Percentiles rank a stretch among this genome's conserved stretches.
phyloP scores from a whole-genome alignment of 164 flowering plant species.

The Vitis riparia region DNA sequence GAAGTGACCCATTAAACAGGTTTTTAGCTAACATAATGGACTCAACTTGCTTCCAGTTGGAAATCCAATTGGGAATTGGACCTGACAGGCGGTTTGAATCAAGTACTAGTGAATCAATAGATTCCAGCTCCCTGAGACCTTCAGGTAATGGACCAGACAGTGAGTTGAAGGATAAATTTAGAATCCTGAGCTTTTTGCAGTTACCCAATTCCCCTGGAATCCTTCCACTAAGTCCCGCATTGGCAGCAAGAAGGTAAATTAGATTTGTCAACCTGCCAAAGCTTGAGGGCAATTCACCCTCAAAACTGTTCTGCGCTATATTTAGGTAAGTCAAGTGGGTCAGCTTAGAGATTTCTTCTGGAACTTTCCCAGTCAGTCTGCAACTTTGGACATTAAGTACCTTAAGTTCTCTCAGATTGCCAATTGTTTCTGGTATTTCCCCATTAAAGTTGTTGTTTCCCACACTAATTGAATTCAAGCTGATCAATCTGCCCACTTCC shows the following conservation, averaged over 20 bases:
- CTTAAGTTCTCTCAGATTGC: slow-evolving; percentile 38
- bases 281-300: slow-evolving; percentile 53
- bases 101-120: slow-evolving; percentile 38
- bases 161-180: slow-evolving; percentile 55
- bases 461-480: slow-evolving; percentile 9
- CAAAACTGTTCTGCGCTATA: slow-evolving; percentile 50
- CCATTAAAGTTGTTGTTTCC: slow-evolving; percentile 37
- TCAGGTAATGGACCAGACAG: slow-evolving; percentile 60
- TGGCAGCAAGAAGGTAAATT: slow-evolving; percentile 37
- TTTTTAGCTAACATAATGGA: slow-evolving; percentile 43
- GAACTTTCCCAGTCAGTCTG: slow-evolving; percentile 44
- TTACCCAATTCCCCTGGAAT: slow-evolving; percentile 55
- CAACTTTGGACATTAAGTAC: slow-evolving; percentile 37
- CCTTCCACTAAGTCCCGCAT: slow-evolving; percentile 49
- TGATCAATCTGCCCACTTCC: slow-evolving; percentile 32
- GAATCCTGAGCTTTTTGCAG: slow-evolving; percentile 48
- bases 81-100: slow-evolving; percentile 53
- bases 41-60: slow-evolving; percentile 42
- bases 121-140: slow-evolving; percentile 34
- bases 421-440: slow-evolving; percentile 41
- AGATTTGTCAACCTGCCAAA: slow-evolving; percentile 48
- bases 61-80: slow-evolving; percentile 52
- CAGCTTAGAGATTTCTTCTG: slow-evolving; percentile 46
- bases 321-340: slow-evolving; percentile 40
- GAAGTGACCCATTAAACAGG: slow-evolving; percentile 44